Conservation (phyloP, 2,329 filamentous ascomycete genomes). For the Boeremia lycopersici region DNA sequence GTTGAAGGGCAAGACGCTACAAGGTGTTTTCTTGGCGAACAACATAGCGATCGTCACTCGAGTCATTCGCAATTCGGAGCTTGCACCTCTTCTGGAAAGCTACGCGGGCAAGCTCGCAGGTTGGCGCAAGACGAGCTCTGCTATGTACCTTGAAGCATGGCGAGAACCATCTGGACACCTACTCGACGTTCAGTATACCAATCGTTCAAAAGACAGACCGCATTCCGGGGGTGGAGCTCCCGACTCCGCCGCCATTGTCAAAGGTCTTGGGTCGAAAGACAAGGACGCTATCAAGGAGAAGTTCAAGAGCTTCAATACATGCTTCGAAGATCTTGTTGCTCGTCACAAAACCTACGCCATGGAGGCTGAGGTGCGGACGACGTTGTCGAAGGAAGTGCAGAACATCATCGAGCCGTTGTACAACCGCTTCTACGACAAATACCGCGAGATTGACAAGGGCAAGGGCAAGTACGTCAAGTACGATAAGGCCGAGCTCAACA, state of each 20-base stretch:
- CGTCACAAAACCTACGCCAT: slow-evolving; percentile 84
- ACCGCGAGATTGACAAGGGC: slow-evolving; percentile 96
- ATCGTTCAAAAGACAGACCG: slow-evolving; percentile 68
- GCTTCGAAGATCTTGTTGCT: slow-evolving; percentile 85
- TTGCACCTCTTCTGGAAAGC: slow-evolving; percentile 69
- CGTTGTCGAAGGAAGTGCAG: slow-evolving; percentile 83
- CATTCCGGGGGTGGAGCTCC: slow-evolving; percentile 59
- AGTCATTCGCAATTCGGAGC: slow-evolving; percentile 80
- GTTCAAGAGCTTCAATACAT: slow-evolving; percentile 87
- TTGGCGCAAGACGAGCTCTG: slow-evolving; percentile 86
- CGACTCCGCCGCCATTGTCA: slow-evolving; percentile 84
- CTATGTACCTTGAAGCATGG: slow-evolving; percentile 84
- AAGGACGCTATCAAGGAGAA: slow-evolving; percentile 97
- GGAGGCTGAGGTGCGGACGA: slow-evolving; percentile 85
- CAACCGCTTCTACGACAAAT: slow-evolving; percentile 93
- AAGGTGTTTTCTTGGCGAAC: slow-evolving; percentile 92
- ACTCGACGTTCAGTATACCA: slow-evolving; percentile 90
- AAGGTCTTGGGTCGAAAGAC: slow-evolving; percentile 83
- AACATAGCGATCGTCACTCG: slow-evolving; percentile 83
- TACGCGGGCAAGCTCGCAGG: slow-evolving; percentile 73
- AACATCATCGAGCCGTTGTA: slow-evolving; percentile 94
- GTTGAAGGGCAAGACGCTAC: slow-evolving; percentile 74
- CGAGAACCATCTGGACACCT: slow-evolving; percentile 84
- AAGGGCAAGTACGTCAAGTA: slow-evolving; percentile 99
- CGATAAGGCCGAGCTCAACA: slow-evolving; percentile 81